Evolutionary conservation across 2,329 filamentous ascomycete genomes (phyloP).

Genomic region (Aureobasidium sp.): DNA sequence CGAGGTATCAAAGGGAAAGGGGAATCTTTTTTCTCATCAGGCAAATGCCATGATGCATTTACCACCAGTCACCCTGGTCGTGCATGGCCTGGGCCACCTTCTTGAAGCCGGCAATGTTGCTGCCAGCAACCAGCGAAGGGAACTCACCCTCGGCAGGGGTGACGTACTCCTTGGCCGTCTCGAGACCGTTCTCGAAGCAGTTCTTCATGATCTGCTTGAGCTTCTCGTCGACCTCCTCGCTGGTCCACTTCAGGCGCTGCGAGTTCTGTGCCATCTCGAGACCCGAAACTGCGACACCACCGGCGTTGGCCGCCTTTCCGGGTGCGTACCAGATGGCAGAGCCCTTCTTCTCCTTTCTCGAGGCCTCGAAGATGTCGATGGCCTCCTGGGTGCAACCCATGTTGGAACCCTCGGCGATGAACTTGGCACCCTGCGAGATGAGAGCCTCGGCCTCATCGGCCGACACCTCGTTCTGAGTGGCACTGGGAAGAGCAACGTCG

Average conservation of each 20-base stretch:
- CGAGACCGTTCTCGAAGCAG: slow-evolving; percentile 82
- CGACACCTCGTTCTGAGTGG: slow-evolving; percentile 96
- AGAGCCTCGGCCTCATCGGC: slow-evolving; percentile 82
- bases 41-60: slow-evolving; percentile 2
- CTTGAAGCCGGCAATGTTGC: slow-evolving; percentile 95
- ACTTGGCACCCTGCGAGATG: slow-evolving; percentile 67
- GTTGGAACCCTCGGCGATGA: slow-evolving; percentile 95
- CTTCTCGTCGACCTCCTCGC: slow-evolving; percentile 83
- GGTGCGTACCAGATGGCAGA: slow-evolving; percentile 89
- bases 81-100: slow-evolving; percentile 94
- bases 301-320: slow-evolving; percentile 91
- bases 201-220: slow-evolving; percentile 93
- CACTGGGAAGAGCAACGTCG: slow-evolving; percentile 85
- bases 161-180: slow-evolving; percentile 86
- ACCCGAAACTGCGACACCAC: slow-evolving; percentile 93
- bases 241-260: slow-evolving; percentile 73
- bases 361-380: slow-evolving; percentile 84
- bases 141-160: slow-evolving; percentile 71
- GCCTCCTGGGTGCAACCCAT: slow-evolving; percentile 98
- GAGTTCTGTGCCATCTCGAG: slow-evolving; percentile 99
- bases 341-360: slow-evolving; percentile 62
- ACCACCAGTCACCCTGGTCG: slow-evolving; percentile 93
- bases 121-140: slow-evolving; percentile 83
- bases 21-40: slow-evolving; percentile 11
- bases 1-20: slow-evolving; percentile 4